phyloP scores from a whole-genome alignment of 805 yeast genomes.

The Metschnikowia cubensis region DNA sequence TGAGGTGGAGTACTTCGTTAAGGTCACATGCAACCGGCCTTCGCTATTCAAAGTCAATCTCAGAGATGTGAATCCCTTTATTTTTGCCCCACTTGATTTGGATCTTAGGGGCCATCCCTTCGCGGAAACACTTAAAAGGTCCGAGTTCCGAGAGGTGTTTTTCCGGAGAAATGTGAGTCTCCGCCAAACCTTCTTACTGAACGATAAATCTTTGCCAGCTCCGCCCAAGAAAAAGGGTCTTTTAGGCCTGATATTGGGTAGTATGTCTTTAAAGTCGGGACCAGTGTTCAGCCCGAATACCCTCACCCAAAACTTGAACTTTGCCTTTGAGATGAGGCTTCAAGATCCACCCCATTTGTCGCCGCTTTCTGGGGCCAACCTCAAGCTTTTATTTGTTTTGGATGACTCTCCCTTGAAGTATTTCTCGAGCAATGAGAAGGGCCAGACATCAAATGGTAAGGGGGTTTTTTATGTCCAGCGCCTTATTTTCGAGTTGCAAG shows the following conservation, averaged over 20 bases:
- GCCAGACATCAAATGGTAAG: constrained; percentile 44
- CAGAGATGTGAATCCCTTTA: constrained; percentile 47
- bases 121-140: constrained; percentile 16
- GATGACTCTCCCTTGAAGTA: constrained; percentile 27
- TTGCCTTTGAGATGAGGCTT: constrained; percentile 47
- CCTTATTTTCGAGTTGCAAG: constrained; percentile 30
- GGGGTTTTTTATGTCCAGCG: constrained; percentile 43
- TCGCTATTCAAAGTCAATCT: constrained; percentile 46
- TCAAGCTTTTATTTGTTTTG: constrained; percentile 31
- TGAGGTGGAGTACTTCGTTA: constrained; percentile 49
- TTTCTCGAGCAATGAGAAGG: constrained; percentile 27
- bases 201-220: constrained; percentile 16
- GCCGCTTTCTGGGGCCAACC: constrained; percentile 39
- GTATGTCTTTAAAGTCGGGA: constrained; percentile 4
- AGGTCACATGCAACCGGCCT: constrained; percentile 56
- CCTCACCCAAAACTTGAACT: constrained; percentile 26
- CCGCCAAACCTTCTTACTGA: constrained; percentile 34
- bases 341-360: constrained; percentile 44
- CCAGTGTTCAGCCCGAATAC: constrained; percentile 3
- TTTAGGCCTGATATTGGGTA: constrained; percentile 10
- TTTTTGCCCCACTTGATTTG: constrained; percentile 48
- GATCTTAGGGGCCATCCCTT: constrained; percentile 22
- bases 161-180: constrained; percentile 15
- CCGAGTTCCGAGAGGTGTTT: constrained; percentile 41
- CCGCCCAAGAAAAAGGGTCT: constrained; percentile 11